phyloP scores from a whole-genome alignment of 75 land plant genomes.

The Larix kaempferi region DNA sequence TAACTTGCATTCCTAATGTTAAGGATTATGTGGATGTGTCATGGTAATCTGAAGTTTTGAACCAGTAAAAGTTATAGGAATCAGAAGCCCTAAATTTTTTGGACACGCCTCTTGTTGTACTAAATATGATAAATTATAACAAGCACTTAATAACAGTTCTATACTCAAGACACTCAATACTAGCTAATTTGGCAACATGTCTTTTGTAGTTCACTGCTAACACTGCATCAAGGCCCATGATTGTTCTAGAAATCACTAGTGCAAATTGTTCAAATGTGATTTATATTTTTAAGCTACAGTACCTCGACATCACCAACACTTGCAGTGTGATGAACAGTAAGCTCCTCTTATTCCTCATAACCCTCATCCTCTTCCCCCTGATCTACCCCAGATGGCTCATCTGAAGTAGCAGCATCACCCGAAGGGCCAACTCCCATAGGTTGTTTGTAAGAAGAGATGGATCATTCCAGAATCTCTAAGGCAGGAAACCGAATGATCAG shows the following conservation, averaged over 20 bases:
- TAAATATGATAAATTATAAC: neutral
- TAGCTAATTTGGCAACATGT: neutral
- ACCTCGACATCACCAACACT: constrained; percentile 41
- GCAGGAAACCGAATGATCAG: neutral
- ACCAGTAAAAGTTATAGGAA: neutral
- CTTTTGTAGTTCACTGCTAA: neutral
- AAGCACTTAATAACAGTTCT: neutral
- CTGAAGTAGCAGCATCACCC: constrained; percentile 19
- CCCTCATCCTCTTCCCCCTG: constrained; percentile 35
- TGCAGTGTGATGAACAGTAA: constrained; percentile 41
- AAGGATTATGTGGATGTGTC: neutral
- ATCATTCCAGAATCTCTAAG: constrained; percentile 44
- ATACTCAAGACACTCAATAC: neutral
- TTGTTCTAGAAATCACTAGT: neutral
- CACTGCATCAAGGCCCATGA: neutral
- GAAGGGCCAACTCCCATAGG: constrained; percentile 39
- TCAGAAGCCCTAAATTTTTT: neutral
- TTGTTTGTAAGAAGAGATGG: constrained; percentile 30
- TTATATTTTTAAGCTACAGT: neutral
- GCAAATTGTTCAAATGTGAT: neutral
- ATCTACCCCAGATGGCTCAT: constrained; percentile 13
- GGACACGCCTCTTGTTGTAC: neutral
- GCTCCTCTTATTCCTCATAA: constrained; percentile 25
- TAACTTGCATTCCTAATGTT: neutral
- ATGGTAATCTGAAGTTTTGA: neutral